These are phyloP conservation scores for Ganoderma lucidum DNA, from an alignment of 1,284 basidiomycete species.

Conservation along the genomic window DNA sequence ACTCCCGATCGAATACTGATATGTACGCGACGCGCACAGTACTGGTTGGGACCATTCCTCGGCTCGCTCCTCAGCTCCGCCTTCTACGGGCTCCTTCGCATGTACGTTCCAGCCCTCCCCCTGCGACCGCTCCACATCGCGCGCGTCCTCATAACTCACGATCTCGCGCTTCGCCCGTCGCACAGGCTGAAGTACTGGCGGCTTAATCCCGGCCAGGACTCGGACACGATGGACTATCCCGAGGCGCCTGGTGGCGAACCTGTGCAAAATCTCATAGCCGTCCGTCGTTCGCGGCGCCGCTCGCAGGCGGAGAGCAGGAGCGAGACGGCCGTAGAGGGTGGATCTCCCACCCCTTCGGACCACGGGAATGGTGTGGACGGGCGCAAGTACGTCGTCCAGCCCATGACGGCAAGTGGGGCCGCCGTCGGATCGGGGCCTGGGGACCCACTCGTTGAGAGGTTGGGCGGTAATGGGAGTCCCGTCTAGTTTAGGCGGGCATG, in stretches of 20 bases:
- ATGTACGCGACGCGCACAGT: conserved; percentile 36
- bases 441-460: neutral
- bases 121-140: neutral
- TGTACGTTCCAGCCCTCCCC: conserved; percentile 47
- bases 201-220: conserved; percentile 62
- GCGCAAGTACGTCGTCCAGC: neutral
- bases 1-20: conserved; percentile 2
- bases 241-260: neutral
- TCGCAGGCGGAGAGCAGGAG: neutral
- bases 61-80: conserved; percentile 65
- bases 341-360: neutral
- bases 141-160: conserved; percentile 2
- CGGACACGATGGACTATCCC: conserved; percentile 37
- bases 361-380: neutral
- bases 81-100: conserved; percentile 66
- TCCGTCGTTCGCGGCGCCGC: neutral
- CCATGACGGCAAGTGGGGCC: neutral
- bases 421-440: neutral
- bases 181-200: conserved; percentile 56
- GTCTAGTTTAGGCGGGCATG: neutral
- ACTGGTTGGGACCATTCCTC: conserved; percentile 69
- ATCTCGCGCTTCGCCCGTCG: neutral
- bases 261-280: neutral
- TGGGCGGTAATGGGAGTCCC: neutral
- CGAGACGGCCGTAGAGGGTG: neutral